phyloP scores from a whole-genome alignment of 495 filamentous ascomycete genomes.

The Tuber indicum region DNA sequence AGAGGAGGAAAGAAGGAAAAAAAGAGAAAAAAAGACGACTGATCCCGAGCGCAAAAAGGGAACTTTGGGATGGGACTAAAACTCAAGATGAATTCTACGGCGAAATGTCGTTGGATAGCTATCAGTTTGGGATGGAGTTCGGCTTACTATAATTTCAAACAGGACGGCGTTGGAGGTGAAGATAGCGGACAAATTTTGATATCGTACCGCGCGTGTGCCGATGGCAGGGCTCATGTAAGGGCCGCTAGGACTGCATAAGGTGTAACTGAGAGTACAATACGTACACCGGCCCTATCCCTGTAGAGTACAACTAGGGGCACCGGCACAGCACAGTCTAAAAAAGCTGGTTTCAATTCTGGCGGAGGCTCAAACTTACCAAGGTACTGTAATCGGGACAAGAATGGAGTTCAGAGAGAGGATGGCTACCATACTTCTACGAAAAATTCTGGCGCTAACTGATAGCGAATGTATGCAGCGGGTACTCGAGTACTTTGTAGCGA shows the following conservation, averaged over 20 bases:
- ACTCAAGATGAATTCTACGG: neutral
- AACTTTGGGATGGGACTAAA: neutral
- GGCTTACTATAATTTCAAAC: neutral
- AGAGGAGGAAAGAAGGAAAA: neutral
- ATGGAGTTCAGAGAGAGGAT: neutral
- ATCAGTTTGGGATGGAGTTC: slow-evolving; percentile 1
- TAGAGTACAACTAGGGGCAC: neutral
- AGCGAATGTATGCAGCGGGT: no score
- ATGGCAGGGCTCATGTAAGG: slow-evolving; percentile 2
- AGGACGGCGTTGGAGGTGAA: neutral
- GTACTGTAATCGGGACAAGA: neutral
- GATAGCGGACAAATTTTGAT: neutral
- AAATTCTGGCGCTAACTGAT: neutral
- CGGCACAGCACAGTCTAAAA: neutral
- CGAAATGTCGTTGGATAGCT: slow-evolving; percentile 1
- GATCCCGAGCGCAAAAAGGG: neutral
- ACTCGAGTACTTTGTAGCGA: no score
- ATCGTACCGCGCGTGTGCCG: neutral
- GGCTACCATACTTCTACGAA: neutral
- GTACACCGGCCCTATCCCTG: neutral
- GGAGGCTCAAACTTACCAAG: neutral
- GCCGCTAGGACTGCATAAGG: neutral
- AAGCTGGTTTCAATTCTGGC: neutral
- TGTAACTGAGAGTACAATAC: neutral
- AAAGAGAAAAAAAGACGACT: neutral